A percentile compares a stretch with the other conserved stretches of the same genome.
These are phyloP conservation scores for Metarhizium rileyi DNA, from an alignment of 2,329 filamentous ascomycete genomes.

Conservation along the genomic window DNA sequence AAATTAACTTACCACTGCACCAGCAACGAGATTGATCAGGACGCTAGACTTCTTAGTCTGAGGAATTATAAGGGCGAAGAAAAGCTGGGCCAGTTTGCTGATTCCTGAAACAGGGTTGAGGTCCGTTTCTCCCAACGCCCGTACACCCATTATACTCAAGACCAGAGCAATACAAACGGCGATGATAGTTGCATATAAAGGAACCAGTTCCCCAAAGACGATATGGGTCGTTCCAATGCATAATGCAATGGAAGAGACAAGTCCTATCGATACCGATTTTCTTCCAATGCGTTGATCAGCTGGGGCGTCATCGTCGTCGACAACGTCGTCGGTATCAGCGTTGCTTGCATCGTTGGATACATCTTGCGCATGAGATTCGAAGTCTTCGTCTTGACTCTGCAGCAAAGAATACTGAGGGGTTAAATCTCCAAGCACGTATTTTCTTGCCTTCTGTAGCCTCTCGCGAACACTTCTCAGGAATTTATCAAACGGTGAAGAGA, in stretches of 20 bases:
- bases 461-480: not conserved
- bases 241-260: conserved; percentile 65
- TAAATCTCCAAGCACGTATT: not conserved
- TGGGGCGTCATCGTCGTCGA: conserved; percentile 61
- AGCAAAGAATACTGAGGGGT: conserved; percentile 9
- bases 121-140: conserved; percentile 72
- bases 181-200: conserved; percentile 62
- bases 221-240: conserved; percentile 75
- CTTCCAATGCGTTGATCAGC: conserved; percentile 70
- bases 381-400: conserved; percentile 3
- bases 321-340: not conserved
- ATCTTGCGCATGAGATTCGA: not conserved
- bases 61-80: conserved; percentile 87
- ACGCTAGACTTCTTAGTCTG: conserved; percentile 72
- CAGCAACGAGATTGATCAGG: conserved; percentile 90
- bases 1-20: conserved; percentile 51
- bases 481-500: conserved; percentile 21
- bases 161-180: conserved; percentile 79
- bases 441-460: not conserved
- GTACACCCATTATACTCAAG: conserved; percentile 63
- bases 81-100: conserved; percentile 88
- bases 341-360: not conserved
- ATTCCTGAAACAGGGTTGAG: conserved; percentile 95
- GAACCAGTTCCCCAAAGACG: conserved; percentile 75
- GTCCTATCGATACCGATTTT: conserved; percentile 61